Conservation (phyloP, 805 yeast species). For the Candida hispaniensis region DNA sequence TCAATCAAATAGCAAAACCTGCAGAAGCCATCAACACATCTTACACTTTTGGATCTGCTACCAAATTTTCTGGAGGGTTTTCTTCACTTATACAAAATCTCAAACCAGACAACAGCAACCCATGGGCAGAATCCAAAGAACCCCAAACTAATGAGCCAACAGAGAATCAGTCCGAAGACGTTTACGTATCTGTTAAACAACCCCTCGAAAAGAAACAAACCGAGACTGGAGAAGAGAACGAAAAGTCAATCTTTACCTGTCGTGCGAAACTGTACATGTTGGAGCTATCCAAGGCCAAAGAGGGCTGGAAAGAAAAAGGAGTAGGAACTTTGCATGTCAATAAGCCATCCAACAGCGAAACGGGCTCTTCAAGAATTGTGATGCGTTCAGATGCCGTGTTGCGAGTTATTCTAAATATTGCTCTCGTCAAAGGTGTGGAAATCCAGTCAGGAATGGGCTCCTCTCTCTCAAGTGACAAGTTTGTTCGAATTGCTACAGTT, state of each 20-base stretch:
- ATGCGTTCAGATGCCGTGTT: slow-evolving; percentile 87
- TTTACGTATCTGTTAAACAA: slow-evolving; percentile 25
- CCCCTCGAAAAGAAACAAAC: slow-evolving; percentile 26
- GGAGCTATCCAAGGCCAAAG: slow-evolving; percentile 50
- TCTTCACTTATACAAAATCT: slow-evolving; percentile 4
- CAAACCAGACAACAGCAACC: slow-evolving; percentile 22
- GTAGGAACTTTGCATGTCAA: slow-evolving; percentile 81
- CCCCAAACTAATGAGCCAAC: slow-evolving; percentile 15
- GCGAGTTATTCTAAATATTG: slow-evolving; percentile 69
- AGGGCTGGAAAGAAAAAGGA: slow-evolving; percentile 96
- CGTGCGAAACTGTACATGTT: slow-evolving; percentile 71
- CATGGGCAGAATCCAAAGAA: slow-evolving; percentile 12
- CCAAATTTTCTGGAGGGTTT: slow-evolving; percentile 15
- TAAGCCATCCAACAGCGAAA: slow-evolving; percentile 29
- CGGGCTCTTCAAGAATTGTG: slow-evolving; percentile 47
- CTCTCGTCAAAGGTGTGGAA: slow-evolving; percentile 51
- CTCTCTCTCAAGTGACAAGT: slow-evolving; percentile 74
- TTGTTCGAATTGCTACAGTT: slow-evolving; percentile 60
- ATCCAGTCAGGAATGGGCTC: slow-evolving; percentile 74
- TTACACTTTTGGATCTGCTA: slow-evolving; percentile 10
- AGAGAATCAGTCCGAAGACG: slow-evolving; percentile 20
- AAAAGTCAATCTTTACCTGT: slow-evolving; percentile 52
- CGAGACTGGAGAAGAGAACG: slow-evolving; percentile 88
- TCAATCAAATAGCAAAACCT: slow-evolving; percentile 1
- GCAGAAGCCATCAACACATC: slow-evolving; percentile 1